Evolutionary conservation across 176 grass and related monocot genomes (phyloP).

Genomic region (Dactylis glomerata): DNA sequence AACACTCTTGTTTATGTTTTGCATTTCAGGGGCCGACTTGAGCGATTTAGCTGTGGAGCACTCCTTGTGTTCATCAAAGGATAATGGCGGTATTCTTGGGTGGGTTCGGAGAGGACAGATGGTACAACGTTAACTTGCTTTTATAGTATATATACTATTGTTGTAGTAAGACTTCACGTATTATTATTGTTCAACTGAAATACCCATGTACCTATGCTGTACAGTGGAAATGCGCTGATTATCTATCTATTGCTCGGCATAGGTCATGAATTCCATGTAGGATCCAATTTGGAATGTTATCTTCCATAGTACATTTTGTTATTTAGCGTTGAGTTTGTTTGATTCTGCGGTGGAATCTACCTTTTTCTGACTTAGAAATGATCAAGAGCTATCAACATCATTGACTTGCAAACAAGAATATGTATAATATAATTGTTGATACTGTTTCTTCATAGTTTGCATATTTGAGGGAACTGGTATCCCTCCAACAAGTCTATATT

Average conservation of each 20-base stretch:
- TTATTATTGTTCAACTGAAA: not conserved
- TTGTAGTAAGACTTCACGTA: not conserved
- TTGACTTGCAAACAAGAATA: not conserved
- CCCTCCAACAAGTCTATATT: not conserved
- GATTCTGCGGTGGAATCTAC: not conserved
- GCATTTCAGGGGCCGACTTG: slow-evolving; percentile 71
- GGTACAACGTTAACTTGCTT: slow-evolving; percentile 44
- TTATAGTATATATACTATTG: not conserved
- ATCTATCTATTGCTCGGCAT: not conserved
- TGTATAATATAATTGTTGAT: not conserved
- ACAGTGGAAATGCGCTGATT: not conserved
- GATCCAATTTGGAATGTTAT: not conserved
- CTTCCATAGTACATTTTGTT: not conserved
- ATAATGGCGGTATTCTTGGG: slow-evolving; percentile 95
- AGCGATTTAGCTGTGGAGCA: slow-evolving; percentile 88
- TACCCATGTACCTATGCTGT: not conserved
- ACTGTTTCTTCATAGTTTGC: not conserved
- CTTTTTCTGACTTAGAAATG: not conserved
- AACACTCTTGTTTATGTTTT: not conserved
- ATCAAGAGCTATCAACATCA: not conserved
- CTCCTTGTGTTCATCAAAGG: slow-evolving; percentile 94
- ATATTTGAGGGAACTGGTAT: not conserved
- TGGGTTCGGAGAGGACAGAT: slow-evolving; percentile 93
- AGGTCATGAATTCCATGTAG: not conserved
- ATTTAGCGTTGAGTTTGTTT: not conserved